These are phyloP conservation scores for Yamadazyma conglobata DNA, from an alignment of 1,139 yeast genomes.

Conservation along the genomic window DNA sequence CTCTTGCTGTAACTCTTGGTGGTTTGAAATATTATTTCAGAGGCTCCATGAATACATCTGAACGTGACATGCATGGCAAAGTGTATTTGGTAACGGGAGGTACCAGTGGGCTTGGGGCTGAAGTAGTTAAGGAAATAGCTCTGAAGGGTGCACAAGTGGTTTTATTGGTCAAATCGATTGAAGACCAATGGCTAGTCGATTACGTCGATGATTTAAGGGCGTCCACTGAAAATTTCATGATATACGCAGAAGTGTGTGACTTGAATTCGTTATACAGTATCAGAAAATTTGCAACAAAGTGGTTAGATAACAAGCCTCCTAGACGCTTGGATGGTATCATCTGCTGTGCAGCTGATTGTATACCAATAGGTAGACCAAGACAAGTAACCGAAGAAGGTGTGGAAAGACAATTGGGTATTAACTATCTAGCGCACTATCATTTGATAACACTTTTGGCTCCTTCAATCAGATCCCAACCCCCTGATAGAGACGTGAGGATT, in stretches of 20 bases:
- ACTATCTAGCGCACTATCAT: slow-evolving; percentile 79
- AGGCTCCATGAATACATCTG: slow-evolving; percentile 85
- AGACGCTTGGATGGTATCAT: slow-evolving; percentile 84
- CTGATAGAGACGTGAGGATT: slow-evolving; percentile 89
- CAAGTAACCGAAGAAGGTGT: slow-evolving; percentile 75
- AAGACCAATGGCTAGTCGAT: slow-evolving; percentile 77
- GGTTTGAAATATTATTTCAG: slow-evolving; percentile 67
- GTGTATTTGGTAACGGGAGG: slow-evolving; percentile 80
- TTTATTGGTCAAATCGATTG: slow-evolving; percentile 59
- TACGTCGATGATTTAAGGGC: slow-evolving; percentile 75
- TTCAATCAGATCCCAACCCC: slow-evolving; percentile 80
- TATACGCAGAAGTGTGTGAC: slow-evolving; percentile 89
- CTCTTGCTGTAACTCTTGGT: slow-evolving; percentile 29
- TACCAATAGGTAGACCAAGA: slow-evolving; percentile 64
- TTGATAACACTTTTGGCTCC: slow-evolving; percentile 76
- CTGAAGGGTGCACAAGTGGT: slow-evolving; percentile 81
- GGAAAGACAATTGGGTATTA: slow-evolving; percentile 79
- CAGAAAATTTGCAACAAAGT: slow-evolving; percentile 88
- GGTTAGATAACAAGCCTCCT: slow-evolving; percentile 91
- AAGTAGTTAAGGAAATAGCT: slow-evolving; percentile 72
- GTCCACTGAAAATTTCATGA: slow-evolving; percentile 62
- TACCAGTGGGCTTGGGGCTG: slow-evolving; percentile 86
- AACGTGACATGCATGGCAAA: slow-evolving; percentile 85
- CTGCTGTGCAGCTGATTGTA: slow-evolving; percentile 80
- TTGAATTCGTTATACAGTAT: slow-evolving; percentile 69